A percentile compares a stretch with the other conserved stretches of the same genome.
These are phyloP conservation scores for Verticillium dahliae DNA, from an alignment of 2,329 filamentous ascomycete species.

Conservation along the genomic window DNA sequence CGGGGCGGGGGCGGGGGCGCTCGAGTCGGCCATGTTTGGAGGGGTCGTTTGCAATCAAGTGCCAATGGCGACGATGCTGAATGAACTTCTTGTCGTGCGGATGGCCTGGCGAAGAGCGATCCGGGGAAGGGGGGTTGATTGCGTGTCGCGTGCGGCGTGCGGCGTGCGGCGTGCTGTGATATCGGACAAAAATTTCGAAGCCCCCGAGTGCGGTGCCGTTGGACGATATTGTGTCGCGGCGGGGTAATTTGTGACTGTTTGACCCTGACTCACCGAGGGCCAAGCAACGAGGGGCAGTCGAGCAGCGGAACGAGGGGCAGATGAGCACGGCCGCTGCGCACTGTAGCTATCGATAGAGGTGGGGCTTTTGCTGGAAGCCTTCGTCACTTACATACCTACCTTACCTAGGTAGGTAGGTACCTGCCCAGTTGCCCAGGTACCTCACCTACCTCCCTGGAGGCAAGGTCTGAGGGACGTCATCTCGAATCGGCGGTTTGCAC, in stretches of 20 bases:
- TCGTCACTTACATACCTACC: too few relatives aligned
- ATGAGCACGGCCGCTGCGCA: background rate
- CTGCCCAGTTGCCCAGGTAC: too few relatives aligned
- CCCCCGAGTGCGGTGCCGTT: background rate
- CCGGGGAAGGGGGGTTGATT: background rate
- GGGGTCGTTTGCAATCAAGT: background rate
- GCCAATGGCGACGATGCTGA: background rate
- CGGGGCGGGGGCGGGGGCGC: slow-evolving; percentile 25
- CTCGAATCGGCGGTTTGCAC: too few relatives aligned
- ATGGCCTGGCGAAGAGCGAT: background rate
- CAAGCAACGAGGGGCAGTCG: background rate
- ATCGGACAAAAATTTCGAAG: slow-evolving; percentile 2
- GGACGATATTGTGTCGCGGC: background rate
- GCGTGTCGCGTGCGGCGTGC: background rate
- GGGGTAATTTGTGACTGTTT: background rate
- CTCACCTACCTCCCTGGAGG: too few relatives aligned
- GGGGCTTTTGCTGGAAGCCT: background rate
- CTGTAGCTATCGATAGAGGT: background rate
- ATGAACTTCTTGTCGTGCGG: background rate
- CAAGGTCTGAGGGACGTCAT: too few relatives aligned
- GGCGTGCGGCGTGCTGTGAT: background rate
- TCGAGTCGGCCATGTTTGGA: slow-evolving; percentile 19
- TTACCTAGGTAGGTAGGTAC: too few relatives aligned
- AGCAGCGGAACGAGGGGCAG: background rate
- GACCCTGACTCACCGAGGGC: background rate